Evolutionary conservation across 2,329 filamentous ascomycete genomes (phyloP), one percentile per base, ranked within the genome.

Genomic region (Calycina marina): DNA sequence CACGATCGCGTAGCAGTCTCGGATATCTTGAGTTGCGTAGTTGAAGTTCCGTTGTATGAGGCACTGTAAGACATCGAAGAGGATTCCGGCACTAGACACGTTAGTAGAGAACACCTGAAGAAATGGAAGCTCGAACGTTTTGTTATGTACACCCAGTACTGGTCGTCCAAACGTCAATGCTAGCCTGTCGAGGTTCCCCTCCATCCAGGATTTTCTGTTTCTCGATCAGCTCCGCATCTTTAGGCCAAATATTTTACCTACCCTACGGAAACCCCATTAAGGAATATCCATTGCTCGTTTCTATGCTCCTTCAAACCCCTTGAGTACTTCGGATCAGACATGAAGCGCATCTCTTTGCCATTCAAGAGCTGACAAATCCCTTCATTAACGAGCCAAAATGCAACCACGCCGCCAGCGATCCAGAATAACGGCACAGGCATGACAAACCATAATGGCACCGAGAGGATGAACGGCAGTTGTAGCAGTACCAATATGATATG

Each of bases 11-110:
- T 72, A 75, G 50, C 77, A 77, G 6, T 64, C 56, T 1, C 72
- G 65, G 6, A 80, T 64, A 48, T 85, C 79, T 9, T 57, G 53
- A 0, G 80, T 88, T 2, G 76, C 73, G 47, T 82, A 86, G 36
- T 62, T 63, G 43, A 85, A 74, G 50, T 77, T 77, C 25, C 82
- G 70, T 52, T 90, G 80, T 39, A 88, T 60, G 8, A 90, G 59
- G 43, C 80, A 86, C 54, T 90, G 76, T 15, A 86, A 53, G 1
- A 86, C 60, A 44, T 90, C 82, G 41, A 85, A 83, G 11, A 86
- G 50, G 29, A 86, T 67, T 2, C 82, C 82, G 2, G 54, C 49
- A 4, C 58, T 61, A 14, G 8, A n/a, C 8, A 12, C 13, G 25
- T 28, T 25, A 4, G 6, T 9, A 17, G 27, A 36, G 20, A 31